A percentile compares a stretch with the other conserved stretches of the same genome.
These are phyloP conservation scores for Westerdykella sp. DNA, from an alignment of 2,329 filamentous ascomycete species.

Conservation along the genomic window DNA sequence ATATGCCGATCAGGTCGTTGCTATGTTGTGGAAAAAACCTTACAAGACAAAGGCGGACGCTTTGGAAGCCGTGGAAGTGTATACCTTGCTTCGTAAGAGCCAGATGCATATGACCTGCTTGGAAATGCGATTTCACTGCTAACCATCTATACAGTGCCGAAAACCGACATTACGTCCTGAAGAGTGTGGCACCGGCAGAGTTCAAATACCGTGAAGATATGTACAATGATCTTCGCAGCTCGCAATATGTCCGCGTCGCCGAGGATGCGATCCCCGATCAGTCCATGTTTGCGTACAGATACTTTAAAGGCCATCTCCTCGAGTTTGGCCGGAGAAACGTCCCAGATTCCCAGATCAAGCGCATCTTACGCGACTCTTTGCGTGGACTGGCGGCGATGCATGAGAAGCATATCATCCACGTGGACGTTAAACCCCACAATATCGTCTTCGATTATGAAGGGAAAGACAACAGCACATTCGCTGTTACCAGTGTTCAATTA, in stretches of 20 bases:
- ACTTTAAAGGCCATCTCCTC: constrained; percentile 41
- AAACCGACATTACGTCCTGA: constrained; percentile 9
- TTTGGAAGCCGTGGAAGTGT: constrained; percentile 3
- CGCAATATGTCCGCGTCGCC: constrained; percentile 12
- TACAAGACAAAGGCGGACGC: constrained; percentile 8
- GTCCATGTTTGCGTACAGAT: constrained; percentile 44
- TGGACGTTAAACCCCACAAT: constrained; percentile 42
- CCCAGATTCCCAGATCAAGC: constrained; percentile 35
- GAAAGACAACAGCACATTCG: constrained; percentile 23
- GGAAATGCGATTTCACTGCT: neutral
- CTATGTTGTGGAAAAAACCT: constrained; percentile 9
- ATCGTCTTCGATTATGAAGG: constrained; percentile 38
- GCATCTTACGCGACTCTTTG: constrained; percentile 41
- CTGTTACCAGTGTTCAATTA: constrained; percentile 35
- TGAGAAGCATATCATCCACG: constrained; percentile 13
- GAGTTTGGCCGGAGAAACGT: constrained; percentile 39
- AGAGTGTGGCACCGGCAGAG: constrained; percentile 6
- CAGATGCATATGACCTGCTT: too few relatives aligned
- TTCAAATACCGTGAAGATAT: constrained; percentile 8
- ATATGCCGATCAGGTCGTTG: constrained; percentile 9
- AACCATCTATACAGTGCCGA: constrained; percentile 3
- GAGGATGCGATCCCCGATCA: constrained; percentile 42
- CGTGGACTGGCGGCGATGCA: constrained; percentile 30
- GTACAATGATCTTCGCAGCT: constrained; percentile 7
- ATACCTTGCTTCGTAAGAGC: constrained; percentile 10